phyloP scores from a whole-genome alignment of 352 stramenopile species.

The Aphanomyces invadans region DNA sequence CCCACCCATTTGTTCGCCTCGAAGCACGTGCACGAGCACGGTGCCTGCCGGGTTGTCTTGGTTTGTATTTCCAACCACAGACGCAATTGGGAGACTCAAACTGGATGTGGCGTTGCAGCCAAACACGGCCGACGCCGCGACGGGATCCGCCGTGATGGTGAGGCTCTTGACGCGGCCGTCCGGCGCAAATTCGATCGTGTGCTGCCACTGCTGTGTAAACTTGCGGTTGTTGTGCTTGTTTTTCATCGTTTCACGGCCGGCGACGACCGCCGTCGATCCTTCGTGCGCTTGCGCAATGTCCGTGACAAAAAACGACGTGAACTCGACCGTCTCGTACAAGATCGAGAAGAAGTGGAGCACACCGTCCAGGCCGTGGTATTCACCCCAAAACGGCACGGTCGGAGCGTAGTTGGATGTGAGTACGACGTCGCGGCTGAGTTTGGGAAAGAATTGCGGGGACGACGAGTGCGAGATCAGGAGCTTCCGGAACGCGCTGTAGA shows the following conservation, averaged over 20 bases:
- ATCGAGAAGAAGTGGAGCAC: constrained; percentile 87
- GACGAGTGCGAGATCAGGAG: constrained; percentile 83
- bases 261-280: constrained; percentile 72
- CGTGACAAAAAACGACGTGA: constrained; percentile 83
- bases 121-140: constrained; percentile 80
- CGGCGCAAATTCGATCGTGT: constrained; percentile 83
- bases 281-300: constrained; percentile 82
- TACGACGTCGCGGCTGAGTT: constrained; percentile 73
- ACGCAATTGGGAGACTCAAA: constrained; percentile 73
- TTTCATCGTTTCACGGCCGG: constrained; percentile 82
- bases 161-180: constrained; percentile 81
- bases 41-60: constrained; percentile 72
- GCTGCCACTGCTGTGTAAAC: constrained; percentile 86
- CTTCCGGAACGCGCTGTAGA: constrained; percentile 83
- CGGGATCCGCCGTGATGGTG: constrained; percentile 74
- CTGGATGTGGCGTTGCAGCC: constrained; percentile 81
- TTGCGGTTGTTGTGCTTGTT: constrained; percentile 82
- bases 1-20: constrained; percentile 63
- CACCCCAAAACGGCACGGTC: constrained; percentile 82
- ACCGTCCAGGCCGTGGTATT: constrained; percentile 81
- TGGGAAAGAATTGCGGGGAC: constrained; percentile 83
- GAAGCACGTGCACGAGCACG: constrained; percentile 69
- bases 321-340: constrained; percentile 82
- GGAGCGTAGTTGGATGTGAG: constrained; percentile 84
- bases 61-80: constrained; percentile 64